Evolutionary conservation across 306 rosid species (phyloP), one percentile per base, ranked within the genome.

Genomic region (Medicago ruthenica): DNA sequence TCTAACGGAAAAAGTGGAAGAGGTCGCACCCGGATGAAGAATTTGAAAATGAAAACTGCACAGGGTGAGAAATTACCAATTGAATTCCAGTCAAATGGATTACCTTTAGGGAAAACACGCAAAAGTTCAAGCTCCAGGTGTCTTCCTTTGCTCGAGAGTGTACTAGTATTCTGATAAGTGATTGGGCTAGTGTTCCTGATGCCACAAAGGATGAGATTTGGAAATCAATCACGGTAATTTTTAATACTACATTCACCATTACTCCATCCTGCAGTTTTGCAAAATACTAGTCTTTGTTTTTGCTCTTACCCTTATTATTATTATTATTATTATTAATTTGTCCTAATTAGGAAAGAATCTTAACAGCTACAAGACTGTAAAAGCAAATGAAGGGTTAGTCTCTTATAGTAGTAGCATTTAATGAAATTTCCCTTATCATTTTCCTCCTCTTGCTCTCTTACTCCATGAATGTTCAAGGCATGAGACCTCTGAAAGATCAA

Each of bases 361-460:
- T 50, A 51, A 5, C 10, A 79, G 45, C 8, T 2, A 60, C 21
- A 59, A 70, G 20, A 59, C 13, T 54, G 11, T 2, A 54, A 39
- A 7, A 12, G 14, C 16, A 31, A 69, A 85, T 85, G 89, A 82
- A 79, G 67, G 84, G 69, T 61, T 69, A 13, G 75, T 76, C 80
- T 79, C 42, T 71, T 63, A 6, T 42, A 6, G 71, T n/a, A n/a
- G n/a, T 77, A 67, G 79, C 73, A 77, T 20, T 80, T 48, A 87
- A 84, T 74, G 71, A 69, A 80, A 64, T 82, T 31, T 76, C 47
- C 79, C 17, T 80, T 36, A 16, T 76, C 78, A 15, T 86, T 55
- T 88, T 90, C 81, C 73, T 79, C 62, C 65, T 92, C 39, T 62
- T 87, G 67, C 59, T 88, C 17, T 87, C 91, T 16, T 60, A 20